Evolutionary conservation across 768 basidiomycete species (phyloP), one percentile per base, ranked within the genome.

Genomic region (Mrakia gelida): DNA sequence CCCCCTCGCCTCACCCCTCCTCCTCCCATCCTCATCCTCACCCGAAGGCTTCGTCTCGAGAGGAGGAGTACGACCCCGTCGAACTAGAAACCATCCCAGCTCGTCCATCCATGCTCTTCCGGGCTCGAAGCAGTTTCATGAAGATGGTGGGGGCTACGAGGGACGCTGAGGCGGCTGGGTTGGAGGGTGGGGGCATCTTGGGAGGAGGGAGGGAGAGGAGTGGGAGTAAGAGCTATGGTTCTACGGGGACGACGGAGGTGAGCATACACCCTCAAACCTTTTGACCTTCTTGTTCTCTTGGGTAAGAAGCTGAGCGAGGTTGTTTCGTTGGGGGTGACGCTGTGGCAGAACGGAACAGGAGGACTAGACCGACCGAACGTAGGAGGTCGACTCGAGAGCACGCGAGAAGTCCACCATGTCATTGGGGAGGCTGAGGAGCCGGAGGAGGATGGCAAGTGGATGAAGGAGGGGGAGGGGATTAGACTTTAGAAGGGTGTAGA

Each of bases 191-290:
- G 15, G 45, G 11, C 6, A 43, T 43, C 41, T 43, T 43, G 8
- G 65, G 65, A 67, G 65, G 65, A 67, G 65, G 32, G 13, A 67
- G 65, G 65, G 38, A 38, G 34, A 67, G 28, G 62, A 63, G 62
- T 13, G 32, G 62, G 62, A 63, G 62, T 13, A 63, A 21, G 62
- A 63, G 62, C 26, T n/a, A 28, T 63, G 62, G 62, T 2, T 28
- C 62, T 11, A 63, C 28, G 16, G 32, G 62, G 62, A 28, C 11
- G n/a, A 62, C n/a, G 3, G n/a, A 62, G n/a, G 61, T 62, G 11
- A 28, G 61, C 30, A 3, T 26, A n/a, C n/a, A 43, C 41, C 6
- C 41, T 6, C 11, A 43, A 5, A 43, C 11, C 5, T 43, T 11
- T 43, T 43, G 41, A 5, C 41, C 41, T 43, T 6, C 41, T 43